Evolutionary conservation across 257 asterid genomes (phyloP), one percentile per base, ranked within the genome.

Genomic region (Solanum infundibuliforme): DNA sequence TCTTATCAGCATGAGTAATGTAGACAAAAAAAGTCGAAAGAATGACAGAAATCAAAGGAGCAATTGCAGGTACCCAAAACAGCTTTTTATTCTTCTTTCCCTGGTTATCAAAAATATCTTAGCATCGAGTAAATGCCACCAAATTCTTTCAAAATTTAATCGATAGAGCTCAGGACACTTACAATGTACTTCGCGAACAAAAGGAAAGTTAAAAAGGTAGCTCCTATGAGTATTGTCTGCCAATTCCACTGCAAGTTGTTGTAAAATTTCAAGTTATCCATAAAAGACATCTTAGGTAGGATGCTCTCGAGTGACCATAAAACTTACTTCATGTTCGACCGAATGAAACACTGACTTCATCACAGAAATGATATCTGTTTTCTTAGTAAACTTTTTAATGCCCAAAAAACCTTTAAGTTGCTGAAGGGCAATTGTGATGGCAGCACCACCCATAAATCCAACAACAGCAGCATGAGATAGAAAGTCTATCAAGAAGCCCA

Each of bases 401-500:
- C 99, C 99, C 72, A 96, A 87, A 89, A 96, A 92, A 1, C 98
- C 98, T 88, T 93, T 95, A 8, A 96, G 96, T 38, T 94, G 99
- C 87, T 96, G 99, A 52, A 96, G 94, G 62, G 98, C 95, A 87
- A 96, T 96, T 29, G 99, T 96, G 87, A 96, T 94, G 25, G 98
- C 99, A 41, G 99, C 96, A 86, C 99, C 99, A 10, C 89, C 98
- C 98, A 97, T 97, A 90, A 97, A 97, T 23, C 99, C 99, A 81
- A 97, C 98, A 18, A 97, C 91, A 7, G 99, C 98, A 52, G 99
- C 99, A 79, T 97, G 99, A 23, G 99, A 97, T 75, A 97, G 88
- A 88, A 97, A 97, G 89, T 97, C 99, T 10, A 97, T 95, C 84
- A 97, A 87, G 93, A 97, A 97, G 16, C 99, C 99, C 92, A 97